phyloP scores from a whole-genome alignment of 2,329 filamentous ascomycete species.

The Aspergillus spinulosporus region DNA sequence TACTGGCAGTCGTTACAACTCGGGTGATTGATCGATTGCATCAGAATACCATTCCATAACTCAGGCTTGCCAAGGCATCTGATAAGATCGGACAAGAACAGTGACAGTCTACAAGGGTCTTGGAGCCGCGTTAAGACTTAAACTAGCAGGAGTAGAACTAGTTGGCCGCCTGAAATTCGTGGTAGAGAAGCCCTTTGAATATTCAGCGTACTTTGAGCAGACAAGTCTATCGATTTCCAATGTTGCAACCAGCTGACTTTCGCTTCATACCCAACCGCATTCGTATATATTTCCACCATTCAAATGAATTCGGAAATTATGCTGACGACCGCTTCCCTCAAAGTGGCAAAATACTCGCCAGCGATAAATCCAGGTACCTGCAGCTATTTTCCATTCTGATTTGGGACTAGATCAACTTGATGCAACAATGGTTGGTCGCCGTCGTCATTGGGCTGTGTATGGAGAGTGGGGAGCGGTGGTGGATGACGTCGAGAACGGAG shows the following conservation, averaged over 20 bases:
- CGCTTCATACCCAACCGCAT: no score
- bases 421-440: background rate
- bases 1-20: background rate
- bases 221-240: background rate
- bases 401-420: background rate
- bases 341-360: no score
- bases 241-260: background rate
- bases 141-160: background rate
- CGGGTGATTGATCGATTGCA: no score
- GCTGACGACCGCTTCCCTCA: no score
- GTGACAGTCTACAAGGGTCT: background rate
- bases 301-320: no score
- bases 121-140: background rate
- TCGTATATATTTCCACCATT: no score
- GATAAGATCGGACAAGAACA: slow-evolving; percentile 11
- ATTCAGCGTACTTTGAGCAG: no score
- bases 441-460: slow-evolving; percentile 13
- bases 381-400: no score
- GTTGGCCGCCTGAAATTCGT: background rate
- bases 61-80: slow-evolving; percentile 15
- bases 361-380: no score
- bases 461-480: background rate
- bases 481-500: slow-evolving; percentile 17
- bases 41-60: no score
- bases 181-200: background rate